Conservation (phyloP, 495 filamentous ascomycete species). For the Lasiosphaeria ovina region DNA sequence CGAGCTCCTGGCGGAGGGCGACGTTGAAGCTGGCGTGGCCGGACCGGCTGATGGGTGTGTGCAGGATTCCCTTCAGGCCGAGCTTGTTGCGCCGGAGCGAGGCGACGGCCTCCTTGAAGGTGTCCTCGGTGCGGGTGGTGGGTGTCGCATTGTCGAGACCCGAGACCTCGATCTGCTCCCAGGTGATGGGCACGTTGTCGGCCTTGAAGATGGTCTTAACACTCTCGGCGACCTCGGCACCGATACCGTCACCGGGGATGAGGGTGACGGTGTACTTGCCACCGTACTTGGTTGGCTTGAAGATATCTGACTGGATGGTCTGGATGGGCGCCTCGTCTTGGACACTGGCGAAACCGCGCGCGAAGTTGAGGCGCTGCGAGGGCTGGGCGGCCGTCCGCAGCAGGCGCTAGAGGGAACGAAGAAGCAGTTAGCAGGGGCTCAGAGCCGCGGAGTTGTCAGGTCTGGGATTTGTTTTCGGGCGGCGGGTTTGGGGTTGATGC, state of each 20-base stretch:
- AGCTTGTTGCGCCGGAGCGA: slow-evolving; percentile 98
- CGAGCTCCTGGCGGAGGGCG: slow-evolving; percentile 95
- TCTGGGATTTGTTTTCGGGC: slow-evolving; percentile 1
- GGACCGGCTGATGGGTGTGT: slow-evolving; percentile 93
- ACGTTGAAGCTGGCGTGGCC: slow-evolving; percentile 99
- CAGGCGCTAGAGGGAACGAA: slow-evolving; percentile 46
- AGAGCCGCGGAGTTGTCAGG: slow-evolving; percentile 8
- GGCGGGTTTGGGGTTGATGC: slow-evolving; percentile 3
- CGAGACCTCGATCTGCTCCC: slow-evolving; percentile 97
- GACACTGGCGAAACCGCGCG: slow-evolving; percentile 67
- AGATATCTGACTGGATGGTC: slow-evolving; percentile 79
- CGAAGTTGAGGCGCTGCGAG: slow-evolving; percentile 40
- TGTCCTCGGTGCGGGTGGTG: slow-evolving; percentile 84
- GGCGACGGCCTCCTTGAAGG: slow-evolving; percentile 90
- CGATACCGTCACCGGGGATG: slow-evolving; percentile 97
- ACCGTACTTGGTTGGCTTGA: slow-evolving; percentile 98
- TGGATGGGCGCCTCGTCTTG: slow-evolving; percentile 78
- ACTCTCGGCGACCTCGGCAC: slow-evolving; percentile 94
- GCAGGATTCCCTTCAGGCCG: slow-evolving; percentile 93
- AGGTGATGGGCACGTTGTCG: slow-evolving; percentile 96
- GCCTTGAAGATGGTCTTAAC: slow-evolving; percentile 99
- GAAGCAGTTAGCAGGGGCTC: slow-evolving; percentile 28
- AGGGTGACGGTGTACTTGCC: slow-evolving; percentile 99
- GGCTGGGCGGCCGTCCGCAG: slow-evolving; percentile 53
- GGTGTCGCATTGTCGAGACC: slow-evolving; percentile 75